Base-by-base conservation (phyloP, 768 basidiomycete genomes). In the Tulasnella sp. region DNA sequence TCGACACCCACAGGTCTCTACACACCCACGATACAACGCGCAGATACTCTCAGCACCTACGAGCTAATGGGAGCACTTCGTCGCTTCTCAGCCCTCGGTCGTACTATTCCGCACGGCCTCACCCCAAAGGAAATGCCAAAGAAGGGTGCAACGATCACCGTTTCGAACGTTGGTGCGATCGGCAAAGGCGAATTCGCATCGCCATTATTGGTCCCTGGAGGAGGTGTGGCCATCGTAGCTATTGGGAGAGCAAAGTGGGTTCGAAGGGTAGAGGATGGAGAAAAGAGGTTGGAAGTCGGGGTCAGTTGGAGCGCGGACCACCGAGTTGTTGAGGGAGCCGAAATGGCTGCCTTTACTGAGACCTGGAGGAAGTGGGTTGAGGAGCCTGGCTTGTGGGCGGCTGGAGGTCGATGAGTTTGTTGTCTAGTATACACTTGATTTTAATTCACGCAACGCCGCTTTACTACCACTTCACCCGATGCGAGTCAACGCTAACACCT, bases 291-390 rank as follows among this genome's bases (percentile, higher is more conserved):
- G 52, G 89, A 89, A 85, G 84, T 92, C 52, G 89, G 89, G 14
- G 86, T 95, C 6, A 93, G 92, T 81, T 96, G 95, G 93, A 91
- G 90, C 80, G 95, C 92, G 73, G 95, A 97, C 82, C 95, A 97
- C 85, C 86, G 95, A 21, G 91, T 97, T 9, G 91, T 96, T 14
- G 95, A 97, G 84, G 95, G 95, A 5, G 95, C 94, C 1, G 95
- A 97, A 86, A 84, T 97, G 81, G 94, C 93, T 76, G 94, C 93
- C 81, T 95, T 97, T 84, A 92, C 95, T 80, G 94, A 96, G 86
- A 87, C 88, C 62, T 97, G 95, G 95, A 89, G 94, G 80, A 87
- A 85, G 21, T 94, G 91, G 87, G 92, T 95, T 21, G 94, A 96
- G 85, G 84, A 85, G 1, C 95, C 95, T 3, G 89, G 88, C 84